Evolutionary conservation across 441 rosid genomes (phyloP).

Genomic region (Adansonia grandidieri): DNA sequence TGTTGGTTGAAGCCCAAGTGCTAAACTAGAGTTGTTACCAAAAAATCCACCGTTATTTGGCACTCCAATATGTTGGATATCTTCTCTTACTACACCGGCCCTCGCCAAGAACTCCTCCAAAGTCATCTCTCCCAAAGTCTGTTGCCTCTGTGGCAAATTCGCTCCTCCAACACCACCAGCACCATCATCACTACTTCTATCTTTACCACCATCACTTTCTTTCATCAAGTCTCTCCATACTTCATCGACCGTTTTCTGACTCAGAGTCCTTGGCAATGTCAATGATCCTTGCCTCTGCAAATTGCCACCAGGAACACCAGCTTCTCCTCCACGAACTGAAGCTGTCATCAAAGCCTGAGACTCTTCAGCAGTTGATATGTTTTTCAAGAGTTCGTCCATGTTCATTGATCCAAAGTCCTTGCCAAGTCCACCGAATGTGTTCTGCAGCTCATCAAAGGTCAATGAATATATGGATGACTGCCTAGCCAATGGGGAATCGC

Average conservation of each 20-base stretch:
- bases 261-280: slow-evolving; percentile 72
- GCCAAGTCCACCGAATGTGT: slow-evolving; percentile 55
- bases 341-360: slow-evolving; percentile 44
- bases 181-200: slow-evolving; percentile 24
- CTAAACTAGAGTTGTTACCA: slow-evolving; percentile 41
- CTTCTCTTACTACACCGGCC: slow-evolving; percentile 70
- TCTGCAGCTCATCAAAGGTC: slow-evolving; percentile 71
- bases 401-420: slow-evolving; percentile 79
- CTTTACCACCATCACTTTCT: slow-evolving; percentile 40
- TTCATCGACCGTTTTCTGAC: slow-evolving; percentile 79
- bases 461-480: slow-evolving; percentile 60
- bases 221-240: slow-evolving; percentile 67
- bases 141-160: slow-evolving; percentile 57
- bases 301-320: slow-evolving; percentile 41
- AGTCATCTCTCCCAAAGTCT: slow-evolving; percentile 71
- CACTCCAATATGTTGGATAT: slow-evolving; percentile 42
- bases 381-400: slow-evolving; percentile 78
- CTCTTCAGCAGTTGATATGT: slow-evolving; percentile 70
- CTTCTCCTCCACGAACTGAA: slow-evolving; percentile 38
- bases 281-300: slow-evolving; percentile 74
- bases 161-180: slow-evolving; percentile 26
- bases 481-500: slow-evolving; percentile 46
- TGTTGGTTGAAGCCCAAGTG: slow-evolving; percentile 53
- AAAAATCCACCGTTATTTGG: slow-evolving; percentile 42
- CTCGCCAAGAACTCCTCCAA: slow-evolving; percentile 70